phyloP scores from a whole-genome alignment of 345 rosid species.

The Gossypium anomalum region DNA sequence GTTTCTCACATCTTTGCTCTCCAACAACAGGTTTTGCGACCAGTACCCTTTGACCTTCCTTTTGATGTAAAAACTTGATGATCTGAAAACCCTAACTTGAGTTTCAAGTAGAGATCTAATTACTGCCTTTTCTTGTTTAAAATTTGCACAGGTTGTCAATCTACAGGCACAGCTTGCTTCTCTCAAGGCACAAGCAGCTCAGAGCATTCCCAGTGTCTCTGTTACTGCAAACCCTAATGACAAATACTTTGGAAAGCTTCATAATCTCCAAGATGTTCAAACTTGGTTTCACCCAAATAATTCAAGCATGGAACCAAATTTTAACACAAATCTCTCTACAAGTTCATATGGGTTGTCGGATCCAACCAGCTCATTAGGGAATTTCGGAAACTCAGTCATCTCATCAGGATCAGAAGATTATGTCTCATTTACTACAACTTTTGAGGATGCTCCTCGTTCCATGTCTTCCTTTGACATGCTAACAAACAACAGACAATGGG shows the following conservation, averaged over 20 bases:
- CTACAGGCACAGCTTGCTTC: conserved; percentile 79
- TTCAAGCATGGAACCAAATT: conserved; percentile 24
- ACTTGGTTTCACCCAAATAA: conserved; percentile 31
- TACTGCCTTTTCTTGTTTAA: not conserved
- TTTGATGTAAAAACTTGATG: not conserved
- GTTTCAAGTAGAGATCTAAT: not conserved
- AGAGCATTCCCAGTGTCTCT: conserved; percentile 30
- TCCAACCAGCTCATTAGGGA: conserved; percentile 29
- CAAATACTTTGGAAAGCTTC: conserved; percentile 35
- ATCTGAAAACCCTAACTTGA: conserved; percentile 26
- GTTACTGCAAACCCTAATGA: conserved; percentile 56
- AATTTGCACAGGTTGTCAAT: conserved; percentile 62
- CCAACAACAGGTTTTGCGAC: conserved; percentile 68
- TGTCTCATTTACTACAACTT: conserved; percentile 32
- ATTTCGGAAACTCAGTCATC: conserved; percentile 37
- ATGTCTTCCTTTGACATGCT: conserved; percentile 46
- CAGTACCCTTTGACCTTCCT: not conserved
- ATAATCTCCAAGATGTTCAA: conserved; percentile 45
- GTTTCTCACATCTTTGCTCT: conserved; percentile 81
- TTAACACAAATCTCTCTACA: conserved; percentile 11
- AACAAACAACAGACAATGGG: conserved; percentile 43
- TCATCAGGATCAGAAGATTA: conserved; percentile 25
- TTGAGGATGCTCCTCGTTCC: conserved; percentile 50
- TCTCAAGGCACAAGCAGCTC: conserved; percentile 78
- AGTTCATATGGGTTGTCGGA: conserved; percentile 32